Conservation (phyloP, 176 grass and related monocot genomes). For the Ananas comosus region DNA sequence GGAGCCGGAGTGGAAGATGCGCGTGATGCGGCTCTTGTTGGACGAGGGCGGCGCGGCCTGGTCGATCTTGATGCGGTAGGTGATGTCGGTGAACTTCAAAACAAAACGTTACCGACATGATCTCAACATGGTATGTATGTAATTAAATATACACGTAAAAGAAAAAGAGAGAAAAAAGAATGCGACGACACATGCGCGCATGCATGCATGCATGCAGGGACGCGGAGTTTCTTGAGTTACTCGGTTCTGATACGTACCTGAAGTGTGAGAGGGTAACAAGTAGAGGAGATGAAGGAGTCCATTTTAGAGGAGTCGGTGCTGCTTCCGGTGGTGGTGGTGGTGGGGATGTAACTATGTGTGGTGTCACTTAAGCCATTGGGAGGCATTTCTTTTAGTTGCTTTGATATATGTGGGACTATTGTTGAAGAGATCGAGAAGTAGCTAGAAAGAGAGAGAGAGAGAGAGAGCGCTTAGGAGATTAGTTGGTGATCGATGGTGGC, state of each 20-base stretch:
- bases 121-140: not conserved
- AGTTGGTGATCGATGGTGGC: not conserved
- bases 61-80: constrained; percentile 59
- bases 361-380: constrained; percentile 35
- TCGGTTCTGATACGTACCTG: constrained; percentile 27
- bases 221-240: too few species aligned
- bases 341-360: too few species aligned
- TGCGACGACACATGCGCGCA: too few species aligned
- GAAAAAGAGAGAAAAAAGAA: not conserved
- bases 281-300: constrained; percentile 65
- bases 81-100: constrained; percentile 66
- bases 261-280: constrained; percentile 60
- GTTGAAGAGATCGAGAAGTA: not conserved
- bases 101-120: not conserved
- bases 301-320: constrained; percentile 29
- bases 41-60: not conserved
- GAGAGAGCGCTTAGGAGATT: not conserved
- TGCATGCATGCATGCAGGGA: too few species aligned
- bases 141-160: not conserved
- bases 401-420: not conserved
- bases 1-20: constrained; percentile 38
- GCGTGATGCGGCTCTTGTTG: not conserved
- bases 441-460: constrained; percentile 11
- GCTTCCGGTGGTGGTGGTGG: not conserved
- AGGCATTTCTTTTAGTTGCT: constrained; percentile 40